A percentile compares a stretch with the other conserved stretches of the same genome.
phyloP scores from a whole-genome alignment of 2,329 filamentous ascomycete species.

The Didymella segeticola region DNA sequence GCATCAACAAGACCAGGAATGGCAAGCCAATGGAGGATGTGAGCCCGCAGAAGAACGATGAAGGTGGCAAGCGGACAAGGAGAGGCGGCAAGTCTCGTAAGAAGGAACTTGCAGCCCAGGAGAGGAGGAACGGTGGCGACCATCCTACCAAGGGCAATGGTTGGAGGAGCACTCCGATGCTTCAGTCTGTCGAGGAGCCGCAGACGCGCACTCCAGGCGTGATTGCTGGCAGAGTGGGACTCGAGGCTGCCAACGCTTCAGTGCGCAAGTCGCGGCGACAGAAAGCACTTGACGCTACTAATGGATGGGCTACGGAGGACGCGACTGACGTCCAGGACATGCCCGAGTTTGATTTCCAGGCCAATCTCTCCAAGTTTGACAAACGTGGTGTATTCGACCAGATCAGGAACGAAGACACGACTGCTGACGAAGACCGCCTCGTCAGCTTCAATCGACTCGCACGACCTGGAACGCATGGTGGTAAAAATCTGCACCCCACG shows the following conservation, averaged over 20 bases:
- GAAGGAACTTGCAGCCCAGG: conserved; percentile 54
- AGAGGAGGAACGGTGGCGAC: conserved; percentile 42
- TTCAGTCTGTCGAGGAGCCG: conserved; percentile 64
- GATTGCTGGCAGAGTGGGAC: conserved; percentile 47
- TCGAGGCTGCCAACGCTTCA: conserved; percentile 46
- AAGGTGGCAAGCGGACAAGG: conserved; percentile 55
- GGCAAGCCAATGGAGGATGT: conserved; percentile 51
- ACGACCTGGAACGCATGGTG: conserved; percentile 61
- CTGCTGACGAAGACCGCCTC: conserved; percentile 88
- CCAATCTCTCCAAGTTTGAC: conserved; percentile 91
- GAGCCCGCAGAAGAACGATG: conserved; percentile 39
- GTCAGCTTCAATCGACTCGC: conserved; percentile 82
- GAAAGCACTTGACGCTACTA: conserved; percentile 64
- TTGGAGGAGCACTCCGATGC: conserved; percentile 71
- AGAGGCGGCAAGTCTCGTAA: conserved; percentile 54
- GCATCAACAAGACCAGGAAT: conserved; percentile 50
- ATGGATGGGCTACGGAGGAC: conserved; percentile 95
- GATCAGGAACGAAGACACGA: conserved; percentile 84
- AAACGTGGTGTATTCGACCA: conserved; percentile 91
- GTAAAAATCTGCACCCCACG: conserved; percentile 89
- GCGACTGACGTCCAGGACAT: conserved; percentile 92
- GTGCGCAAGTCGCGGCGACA: conserved; percentile 55
- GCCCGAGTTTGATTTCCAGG: conserved; percentile 93
- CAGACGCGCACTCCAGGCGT: conserved; percentile 45
- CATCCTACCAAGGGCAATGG: conserved; percentile 63